Percentiles rank a stretch among this genome's conserved stretches.
Conservation (phyloP, 805 yeast species). For the Candida coquimbonensis region DNA sequence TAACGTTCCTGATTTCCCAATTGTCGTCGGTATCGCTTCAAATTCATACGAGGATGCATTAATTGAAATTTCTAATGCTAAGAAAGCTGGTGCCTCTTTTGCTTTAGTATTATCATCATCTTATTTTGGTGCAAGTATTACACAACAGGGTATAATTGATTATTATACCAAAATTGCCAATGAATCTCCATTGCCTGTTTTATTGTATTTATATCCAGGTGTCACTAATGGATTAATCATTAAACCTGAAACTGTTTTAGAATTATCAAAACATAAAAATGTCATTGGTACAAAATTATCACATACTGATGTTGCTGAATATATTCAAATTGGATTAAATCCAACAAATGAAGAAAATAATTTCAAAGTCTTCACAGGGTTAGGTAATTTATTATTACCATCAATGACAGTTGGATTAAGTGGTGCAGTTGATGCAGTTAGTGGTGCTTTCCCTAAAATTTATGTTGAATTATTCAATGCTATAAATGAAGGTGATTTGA, state of each 20-base stretch:
- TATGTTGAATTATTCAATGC: slow-evolving; percentile 36
- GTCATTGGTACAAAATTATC: slow-evolving; percentile 47
- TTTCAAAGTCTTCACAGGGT: slow-evolving; percentile 41
- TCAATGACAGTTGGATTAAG: slow-evolving; percentile 38
- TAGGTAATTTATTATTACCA: slow-evolving; percentile 45
- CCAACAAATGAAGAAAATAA: slow-evolving; percentile 31
- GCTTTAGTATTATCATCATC: slow-evolving; percentile 38
- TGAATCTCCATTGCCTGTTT: slow-evolving; percentile 30
- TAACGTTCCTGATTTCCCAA: slow-evolving; percentile 32
- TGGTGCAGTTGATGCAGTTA: slow-evolving; percentile 47
- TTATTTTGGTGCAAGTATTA: slow-evolving; percentile 40
- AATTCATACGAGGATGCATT: slow-evolving; percentile 39
- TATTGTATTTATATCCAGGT: slow-evolving; percentile 39
- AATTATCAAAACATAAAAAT: slow-evolving; percentile 32
- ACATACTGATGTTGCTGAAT: slow-evolving; percentile 43
- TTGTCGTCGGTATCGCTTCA: slow-evolving; percentile 44
- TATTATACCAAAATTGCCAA: slow-evolving; percentile 36
- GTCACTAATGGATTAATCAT: slow-evolving; percentile 33
- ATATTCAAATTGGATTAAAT: slow-evolving; percentile 37
- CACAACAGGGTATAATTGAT: slow-evolving; percentile 40
- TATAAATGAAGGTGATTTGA: slow-evolving; percentile 31
- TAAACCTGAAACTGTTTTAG: slow-evolving; percentile 28
- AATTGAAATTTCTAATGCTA: slow-evolving; percentile 30
- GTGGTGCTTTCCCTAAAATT: slow-evolving; percentile 46
- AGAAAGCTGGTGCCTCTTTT: slow-evolving; percentile 32